Conservation (phyloP, 2,329 filamentous ascomycete species). For the Sporothrix euskadiensis region DNA sequence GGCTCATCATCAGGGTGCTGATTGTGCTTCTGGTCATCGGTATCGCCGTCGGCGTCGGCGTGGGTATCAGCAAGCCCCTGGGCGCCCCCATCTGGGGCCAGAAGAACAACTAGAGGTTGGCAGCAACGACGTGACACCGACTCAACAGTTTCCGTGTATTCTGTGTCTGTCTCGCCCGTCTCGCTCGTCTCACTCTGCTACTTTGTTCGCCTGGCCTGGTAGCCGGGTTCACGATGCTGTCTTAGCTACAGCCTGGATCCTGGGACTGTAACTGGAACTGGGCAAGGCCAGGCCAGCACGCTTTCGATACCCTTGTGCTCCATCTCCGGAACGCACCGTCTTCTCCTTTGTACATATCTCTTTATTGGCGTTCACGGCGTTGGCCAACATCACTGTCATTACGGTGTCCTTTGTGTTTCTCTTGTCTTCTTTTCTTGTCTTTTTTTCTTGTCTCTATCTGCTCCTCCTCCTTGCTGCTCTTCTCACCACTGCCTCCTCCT, state of each 20-base stretch:
- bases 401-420: not conserved
- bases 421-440: not conserved
- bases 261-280: not conserved
- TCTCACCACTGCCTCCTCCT: not conserved
- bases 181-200: not conserved
- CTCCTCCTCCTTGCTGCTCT: not conserved
- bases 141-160: not conserved
- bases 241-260: not conserved
- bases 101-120: not conserved
- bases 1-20: conserved; percentile 56
- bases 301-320: conserved; percentile 11
- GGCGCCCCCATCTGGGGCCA: conserved; percentile 57
- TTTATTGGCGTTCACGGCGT: not conserved
- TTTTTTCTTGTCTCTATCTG: not conserved
- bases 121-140: not conserved
- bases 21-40: conserved; percentile 56
- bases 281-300: not conserved
- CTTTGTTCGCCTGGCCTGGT: conserved; percentile 12
- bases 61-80: conserved; percentile 62
- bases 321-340: not conserved
- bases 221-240: not conserved
- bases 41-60: conserved; percentile 56
- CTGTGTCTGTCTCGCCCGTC: not conserved
- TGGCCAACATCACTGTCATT: not conserved
- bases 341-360: not conserved